These are phyloP conservation scores for Cladobotryum mycophilum DNA, from an alignment of 2,329 filamentous ascomycete species.

Conservation along the genomic window DNA sequence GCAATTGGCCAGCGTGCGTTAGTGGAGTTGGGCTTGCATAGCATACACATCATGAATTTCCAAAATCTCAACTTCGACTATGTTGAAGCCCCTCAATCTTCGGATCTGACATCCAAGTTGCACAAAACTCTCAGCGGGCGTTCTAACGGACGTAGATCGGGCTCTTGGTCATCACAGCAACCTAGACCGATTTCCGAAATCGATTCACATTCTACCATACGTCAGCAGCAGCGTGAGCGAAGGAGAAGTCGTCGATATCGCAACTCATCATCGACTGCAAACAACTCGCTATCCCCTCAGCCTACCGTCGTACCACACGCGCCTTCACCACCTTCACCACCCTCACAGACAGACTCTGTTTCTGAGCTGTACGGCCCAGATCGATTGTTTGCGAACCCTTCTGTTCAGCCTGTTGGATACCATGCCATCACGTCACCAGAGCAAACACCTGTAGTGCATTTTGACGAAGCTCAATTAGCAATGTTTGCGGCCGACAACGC, in stretches of 20 bases:
- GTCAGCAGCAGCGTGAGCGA: constrained; percentile 7
- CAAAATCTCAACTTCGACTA: constrained; percentile 30
- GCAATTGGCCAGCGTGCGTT: constrained; percentile 28
- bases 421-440: constrained; percentile 5
- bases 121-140: not conserved
- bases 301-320: constrained; percentile 23
- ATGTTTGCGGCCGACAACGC: constrained; percentile 31
- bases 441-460: constrained; percentile 22
- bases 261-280: not conserved
- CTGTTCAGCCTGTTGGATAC: constrained; percentile 19
- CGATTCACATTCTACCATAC: constrained; percentile 3
- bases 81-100: constrained; percentile 34
- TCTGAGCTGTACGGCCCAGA: constrained; percentile 41
- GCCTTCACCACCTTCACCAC: constrained; percentile 31
- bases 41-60: constrained; percentile 29
- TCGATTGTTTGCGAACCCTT: constrained; percentile 27
- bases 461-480: constrained; percentile 34
- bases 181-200: not conserved
- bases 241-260: constrained; percentile 4
- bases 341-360: constrained; percentile 27
- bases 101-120: constrained; percentile 5
- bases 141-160: constrained; percentile 12
- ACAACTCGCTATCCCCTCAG: constrained; percentile 28
- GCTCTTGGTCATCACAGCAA: constrained; percentile 8
- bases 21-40: constrained; percentile 26